Percentiles rank a stretch among this genome's conserved stretches.
Conservation (phyloP, 176 grass and related monocot species). For the Otatea glauca region DNA sequence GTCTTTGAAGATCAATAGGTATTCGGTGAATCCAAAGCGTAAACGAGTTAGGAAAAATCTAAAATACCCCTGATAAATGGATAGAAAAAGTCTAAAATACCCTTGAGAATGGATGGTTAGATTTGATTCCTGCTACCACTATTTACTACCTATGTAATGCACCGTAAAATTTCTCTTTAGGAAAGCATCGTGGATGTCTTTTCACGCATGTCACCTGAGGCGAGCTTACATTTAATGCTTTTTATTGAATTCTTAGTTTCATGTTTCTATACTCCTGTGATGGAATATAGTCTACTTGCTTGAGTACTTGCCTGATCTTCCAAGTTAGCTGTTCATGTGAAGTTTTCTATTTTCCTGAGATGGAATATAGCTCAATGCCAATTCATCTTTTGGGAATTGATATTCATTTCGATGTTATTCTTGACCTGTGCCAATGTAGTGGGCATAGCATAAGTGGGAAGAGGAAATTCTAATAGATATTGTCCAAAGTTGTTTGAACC, state of each 20-base stretch:
- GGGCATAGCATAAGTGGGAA: slow-evolving; percentile 1
- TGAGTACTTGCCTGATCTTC: neutral
- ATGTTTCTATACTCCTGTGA: neutral
- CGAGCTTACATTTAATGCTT: neutral
- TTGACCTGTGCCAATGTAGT: neutral
- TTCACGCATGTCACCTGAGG: neutral
- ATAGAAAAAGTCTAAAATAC: too few relatives aligned
- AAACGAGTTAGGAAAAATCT: too few relatives aligned
- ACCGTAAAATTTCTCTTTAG: too few relatives aligned
- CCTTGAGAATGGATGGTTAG: too few relatives aligned
- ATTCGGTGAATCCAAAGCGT: too few relatives aligned
- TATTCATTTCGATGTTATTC: slow-evolving; percentile 6
- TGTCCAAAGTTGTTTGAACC: neutral
- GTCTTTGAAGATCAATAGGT: too few relatives aligned
- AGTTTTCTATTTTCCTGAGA: slow-evolving; percentile 5
- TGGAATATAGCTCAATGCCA: neutral
- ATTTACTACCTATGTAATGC: too few relatives aligned
- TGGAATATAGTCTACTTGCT: neutral
- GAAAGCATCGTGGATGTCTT: neutral
- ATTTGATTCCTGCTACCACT: too few relatives aligned
- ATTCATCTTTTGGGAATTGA: neutral
- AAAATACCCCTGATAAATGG: too few relatives aligned
- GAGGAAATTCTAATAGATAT: slow-evolving; percentile 13
- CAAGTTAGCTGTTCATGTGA: neutral
- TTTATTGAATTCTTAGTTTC: neutral